phyloP scores from a whole-genome alignment of 257 asterid species.

The Jaltomata sinuosa region DNA sequence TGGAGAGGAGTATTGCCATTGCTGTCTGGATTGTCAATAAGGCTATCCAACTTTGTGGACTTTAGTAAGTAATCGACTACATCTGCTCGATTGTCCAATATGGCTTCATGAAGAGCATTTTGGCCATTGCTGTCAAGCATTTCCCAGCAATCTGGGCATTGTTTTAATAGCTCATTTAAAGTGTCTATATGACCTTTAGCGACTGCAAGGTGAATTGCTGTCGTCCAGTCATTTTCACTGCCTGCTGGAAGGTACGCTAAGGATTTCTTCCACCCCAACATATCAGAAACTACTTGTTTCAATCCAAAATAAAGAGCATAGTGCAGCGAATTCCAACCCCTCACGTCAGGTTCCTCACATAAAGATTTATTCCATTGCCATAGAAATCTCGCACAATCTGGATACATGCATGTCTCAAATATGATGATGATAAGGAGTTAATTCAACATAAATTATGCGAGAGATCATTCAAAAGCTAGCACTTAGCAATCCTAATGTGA shows the following conservation, averaged over 20 bases:
- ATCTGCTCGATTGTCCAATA: not conserved
- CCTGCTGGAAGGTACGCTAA: not conserved
- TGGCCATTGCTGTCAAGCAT: not conserved
- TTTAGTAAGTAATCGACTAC: not conserved
- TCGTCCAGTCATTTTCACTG: not conserved
- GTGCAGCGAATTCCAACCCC: constrained; percentile 10
- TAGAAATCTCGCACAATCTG: not conserved
- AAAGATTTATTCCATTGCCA: not conserved
- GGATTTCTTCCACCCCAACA: not conserved
- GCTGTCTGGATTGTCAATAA: not conserved
- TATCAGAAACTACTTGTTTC: not conserved
- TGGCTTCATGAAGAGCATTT: constrained; percentile 6
- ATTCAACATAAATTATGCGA: too few species aligned
- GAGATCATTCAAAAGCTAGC: too few species aligned
- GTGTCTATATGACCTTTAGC: not conserved
- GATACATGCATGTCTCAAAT: not conserved
- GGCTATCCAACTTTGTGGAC: not conserved
- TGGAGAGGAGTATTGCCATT: constrained; percentile 14
- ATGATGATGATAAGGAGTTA: too few species aligned
- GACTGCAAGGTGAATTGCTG: constrained; percentile 8
- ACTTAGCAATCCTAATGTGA: too few species aligned
- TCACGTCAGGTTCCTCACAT: not conserved
- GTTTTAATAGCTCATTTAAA: not conserved
- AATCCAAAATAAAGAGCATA: not conserved
- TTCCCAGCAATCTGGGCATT: constrained; percentile 12